These are phyloP conservation scores for Agaricus blazei DNA, from an alignment of 768 basidiomycete genomes.

Conservation along the genomic window DNA sequence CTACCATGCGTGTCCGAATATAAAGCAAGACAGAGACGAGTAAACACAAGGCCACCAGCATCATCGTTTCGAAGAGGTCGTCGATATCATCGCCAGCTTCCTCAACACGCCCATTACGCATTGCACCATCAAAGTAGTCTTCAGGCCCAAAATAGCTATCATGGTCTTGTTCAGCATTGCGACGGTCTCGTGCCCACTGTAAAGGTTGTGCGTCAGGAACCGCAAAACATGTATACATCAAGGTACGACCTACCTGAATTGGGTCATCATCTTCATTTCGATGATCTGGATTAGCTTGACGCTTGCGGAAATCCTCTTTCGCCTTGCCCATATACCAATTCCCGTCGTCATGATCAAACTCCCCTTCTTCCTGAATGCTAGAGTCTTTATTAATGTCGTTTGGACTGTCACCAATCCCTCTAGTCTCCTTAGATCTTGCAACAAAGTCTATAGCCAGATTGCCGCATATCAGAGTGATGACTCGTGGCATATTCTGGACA, in stretches of 20 bases:
- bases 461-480: neutral
- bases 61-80: slow-evolving; percentile 76
- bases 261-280: slow-evolving; percentile 63
- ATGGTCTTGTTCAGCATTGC: slow-evolving; percentile 66
- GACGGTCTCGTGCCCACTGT: slow-evolving; percentile 75
- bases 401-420: slow-evolving; percentile 35
- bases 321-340: slow-evolving; percentile 84
- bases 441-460: slow-evolving; percentile 5
- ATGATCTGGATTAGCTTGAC: slow-evolving; percentile 27
- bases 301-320: slow-evolving; percentile 67
- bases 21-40: slow-evolving; percentile 73
- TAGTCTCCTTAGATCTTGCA: slow-evolving; percentile 25
- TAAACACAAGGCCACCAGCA: slow-evolving; percentile 70
- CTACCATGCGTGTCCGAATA: slow-evolving; percentile 72
- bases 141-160: slow-evolving; percentile 77
- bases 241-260: slow-evolving; percentile 47
- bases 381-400: slow-evolving; percentile 22
- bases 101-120: slow-evolving; percentile 54
- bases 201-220: slow-evolving; percentile 4
- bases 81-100: slow-evolving; percentile 49
- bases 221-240: neutral
- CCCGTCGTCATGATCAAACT: slow-evolving; percentile 52
- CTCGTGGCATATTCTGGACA: neutral
- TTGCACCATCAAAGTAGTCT: slow-evolving; percentile 71
- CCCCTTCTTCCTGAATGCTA: slow-evolving; percentile 27